Evolutionary conservation across 306 rosid genomes (phyloP), one percentile per base, ranked within the genome.

Genomic region (Dryas alaskensis): DNA sequence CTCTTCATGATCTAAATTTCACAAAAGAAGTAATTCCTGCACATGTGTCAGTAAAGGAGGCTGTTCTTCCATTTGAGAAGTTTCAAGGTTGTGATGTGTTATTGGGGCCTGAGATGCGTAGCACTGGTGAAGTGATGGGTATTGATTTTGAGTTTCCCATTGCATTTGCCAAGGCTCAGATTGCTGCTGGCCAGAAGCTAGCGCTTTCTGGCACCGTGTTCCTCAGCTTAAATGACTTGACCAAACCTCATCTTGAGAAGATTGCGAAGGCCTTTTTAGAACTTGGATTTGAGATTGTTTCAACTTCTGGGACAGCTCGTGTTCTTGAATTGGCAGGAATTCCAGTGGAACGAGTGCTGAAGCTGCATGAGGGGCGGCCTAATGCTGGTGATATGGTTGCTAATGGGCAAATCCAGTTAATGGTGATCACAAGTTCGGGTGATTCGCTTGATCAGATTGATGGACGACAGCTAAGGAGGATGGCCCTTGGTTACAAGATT

Each of bases 71-170:
- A 5, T 92, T 95, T 54, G 92, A 90, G 54, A 95, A 95, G 86
- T 95, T 95, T 82, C 96, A 84, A 27, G 99, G 99, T 52, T 88
- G 96, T 27, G 98, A 92, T 50, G 89, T 95, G 64, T 82, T 92
- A 81, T 82, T 95, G 39, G 96, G 99, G 73, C 99, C 98, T 50
- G 99, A 95, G 89, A 95, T 95, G 99, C 90, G 98, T 43, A 95
- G 99, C 84, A 95, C 99, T 3, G 98, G 98, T 52, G 99, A 95
- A 90, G 99, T 95, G 67, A 95, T 92, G 98, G 99, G 99, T 67
- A 86, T 92, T 75, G 99, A 95, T 80, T 85, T 64, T 49, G 65
- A 75, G 58, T 95, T 90, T 73, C 84, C 90, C 72, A 76, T 80
- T 70, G 99, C 99, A 76, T 95, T 95, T 78, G 99, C 99, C 25